Percentiles rank a stretch among this genome's conserved stretches.
phyloP scores from a whole-genome alignment of 345 rosid genomes.

The Aethionema arabicum region DNA sequence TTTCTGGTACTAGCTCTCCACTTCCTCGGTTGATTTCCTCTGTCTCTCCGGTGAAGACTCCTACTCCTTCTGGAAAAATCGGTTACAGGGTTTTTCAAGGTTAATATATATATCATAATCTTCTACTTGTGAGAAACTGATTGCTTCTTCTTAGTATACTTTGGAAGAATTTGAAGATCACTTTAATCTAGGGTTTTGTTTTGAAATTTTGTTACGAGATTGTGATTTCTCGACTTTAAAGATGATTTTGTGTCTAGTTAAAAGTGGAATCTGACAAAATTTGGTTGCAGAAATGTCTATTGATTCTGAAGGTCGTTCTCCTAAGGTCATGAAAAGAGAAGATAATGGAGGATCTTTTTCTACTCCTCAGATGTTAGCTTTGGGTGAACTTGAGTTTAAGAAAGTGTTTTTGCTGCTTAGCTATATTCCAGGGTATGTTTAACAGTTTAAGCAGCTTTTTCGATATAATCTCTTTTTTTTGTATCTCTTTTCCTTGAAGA shows the following conservation, averaged over 20 bases:
- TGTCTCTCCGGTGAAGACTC: constrained; percentile 21
- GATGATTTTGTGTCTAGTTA: background rate
- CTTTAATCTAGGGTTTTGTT: background rate
- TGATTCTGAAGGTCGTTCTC: constrained; percentile 27
- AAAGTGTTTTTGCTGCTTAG: constrained; percentile 59
- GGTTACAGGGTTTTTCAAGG: constrained; percentile 17
- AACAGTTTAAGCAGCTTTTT: background rate
- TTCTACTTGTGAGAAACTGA: background rate
- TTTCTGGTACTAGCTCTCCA: background rate
- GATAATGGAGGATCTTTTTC: constrained; percentile 8
- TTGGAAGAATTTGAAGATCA: background rate
- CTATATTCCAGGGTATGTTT: constrained; percentile 64
- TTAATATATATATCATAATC: constrained; percentile 13
- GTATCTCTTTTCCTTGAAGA: background rate
- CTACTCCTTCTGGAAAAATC: background rate
- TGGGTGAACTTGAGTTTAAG: constrained; percentile 61
- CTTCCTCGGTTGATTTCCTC: constrained; percentile 9
- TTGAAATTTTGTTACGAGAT: background rate
- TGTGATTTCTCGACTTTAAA: background rate
- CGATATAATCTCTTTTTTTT: background rate
- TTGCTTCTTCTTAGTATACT: too few relatives aligned
- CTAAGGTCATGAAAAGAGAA: constrained; percentile 19
- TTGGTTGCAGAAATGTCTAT: constrained; percentile 18
- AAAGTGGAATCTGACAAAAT: background rate
- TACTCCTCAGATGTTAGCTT: constrained; percentile 45